Base-by-base conservation (phyloP, 139 green algal species). In the Chlorella sp. region DNA sequence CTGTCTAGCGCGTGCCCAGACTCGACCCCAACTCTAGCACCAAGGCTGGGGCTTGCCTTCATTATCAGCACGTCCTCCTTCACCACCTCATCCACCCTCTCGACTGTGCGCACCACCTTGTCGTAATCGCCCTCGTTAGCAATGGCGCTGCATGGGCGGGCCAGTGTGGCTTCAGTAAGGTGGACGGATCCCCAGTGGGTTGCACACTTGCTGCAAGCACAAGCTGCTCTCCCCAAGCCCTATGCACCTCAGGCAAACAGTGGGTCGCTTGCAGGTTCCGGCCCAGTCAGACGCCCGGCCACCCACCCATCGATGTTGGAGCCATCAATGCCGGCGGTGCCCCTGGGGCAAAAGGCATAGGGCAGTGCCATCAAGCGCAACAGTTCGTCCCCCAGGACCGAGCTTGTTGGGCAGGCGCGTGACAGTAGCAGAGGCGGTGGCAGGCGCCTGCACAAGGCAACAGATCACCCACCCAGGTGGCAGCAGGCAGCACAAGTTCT, bases 241-340 rank as follows among this genome's bases (percentile, higher is more conserved):
- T 2, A 26, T 36, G 64, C 67, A 73, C 16, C 1, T 24, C 38
- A 30, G 64, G 20, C 22, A 70, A 30, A n/a, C n/a, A n/a, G 64
- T 40, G 64, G 26, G 56, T 20, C 56, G 16, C 22, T 24, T 65
- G 8, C 24, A 44, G n/a, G 32, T 7, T 32, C 65, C n/a, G 7
- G 9, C n/a, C 65, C 70, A 7, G 3, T 24, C 3, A 8, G 38
- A 24, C 41, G 2, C 32, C 44, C 20, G 5, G 11, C 5, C 34
- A 16, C 80, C n/a, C 48, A 90, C 84, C 26, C 44, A 84, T 96
- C 89, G 22, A 96, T 93, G 90, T 96, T 96, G 46, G 84, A 60
- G 9, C 93, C 94, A 13, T 80, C 91, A 24, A 96, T 90, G 32
- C 90, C 88, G 0, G 94, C 93, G 0, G 90, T 94, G 44, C 94